phyloP scores from a whole-genome alignment of 1,284 basidiomycete genomes.

The Waitea zeae region DNA sequence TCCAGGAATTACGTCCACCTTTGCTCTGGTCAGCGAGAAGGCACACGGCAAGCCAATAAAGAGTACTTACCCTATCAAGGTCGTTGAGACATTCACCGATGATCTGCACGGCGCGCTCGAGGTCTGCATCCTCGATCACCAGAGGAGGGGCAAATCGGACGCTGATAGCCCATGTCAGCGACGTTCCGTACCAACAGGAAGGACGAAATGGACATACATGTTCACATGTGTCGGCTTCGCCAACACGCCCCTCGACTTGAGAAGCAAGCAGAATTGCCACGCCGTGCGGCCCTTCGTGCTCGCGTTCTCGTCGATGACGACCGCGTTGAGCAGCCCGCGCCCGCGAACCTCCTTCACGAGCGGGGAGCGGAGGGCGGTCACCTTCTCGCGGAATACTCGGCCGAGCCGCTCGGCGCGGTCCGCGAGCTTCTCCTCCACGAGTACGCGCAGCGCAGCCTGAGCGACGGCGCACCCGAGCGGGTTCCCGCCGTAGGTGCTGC shows the following conservation, averaged over 20 bases:
- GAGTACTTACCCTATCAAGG: slow-evolving; percentile 76
- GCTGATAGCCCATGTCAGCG: too few relatives aligned
- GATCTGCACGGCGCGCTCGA: slow-evolving; percentile 58
- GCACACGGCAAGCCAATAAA: too few relatives aligned
- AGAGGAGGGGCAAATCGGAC: slow-evolving; percentile 94
- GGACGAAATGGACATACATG: slow-evolving; percentile 60
- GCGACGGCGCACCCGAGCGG: slow-evolving; percentile 93
- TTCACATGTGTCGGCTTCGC: slow-evolving; percentile 96
- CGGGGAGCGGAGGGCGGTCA: slow-evolving; percentile 51
- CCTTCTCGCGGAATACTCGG: slow-evolving; percentile 58
- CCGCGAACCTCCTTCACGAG: slow-evolving; percentile 68
- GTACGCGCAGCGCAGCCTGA: slow-evolving; percentile 77
- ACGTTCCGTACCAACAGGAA: slow-evolving; percentile 2
- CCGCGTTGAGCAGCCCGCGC: slow-evolving; percentile 80
- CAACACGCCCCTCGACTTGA: slow-evolving; percentile 82
- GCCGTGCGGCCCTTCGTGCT: slow-evolving; percentile 68
- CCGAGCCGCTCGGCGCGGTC: slow-evolving; percentile 70
- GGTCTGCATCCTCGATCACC: slow-evolving; percentile 78
- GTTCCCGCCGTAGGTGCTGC: slow-evolving; percentile 95
- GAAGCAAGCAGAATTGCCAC: slow-evolving; percentile 89
- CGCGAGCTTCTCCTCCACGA: slow-evolving; percentile 74
- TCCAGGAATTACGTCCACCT: too few relatives aligned
- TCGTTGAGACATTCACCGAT: slow-evolving; percentile 69
- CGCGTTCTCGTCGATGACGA: slow-evolving; percentile 81
- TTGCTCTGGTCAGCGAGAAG: too few relatives aligned